phyloP scores from a whole-genome alignment of 2,329 filamentous ascomycete species.

The Ceratocystis papillata region DNA sequence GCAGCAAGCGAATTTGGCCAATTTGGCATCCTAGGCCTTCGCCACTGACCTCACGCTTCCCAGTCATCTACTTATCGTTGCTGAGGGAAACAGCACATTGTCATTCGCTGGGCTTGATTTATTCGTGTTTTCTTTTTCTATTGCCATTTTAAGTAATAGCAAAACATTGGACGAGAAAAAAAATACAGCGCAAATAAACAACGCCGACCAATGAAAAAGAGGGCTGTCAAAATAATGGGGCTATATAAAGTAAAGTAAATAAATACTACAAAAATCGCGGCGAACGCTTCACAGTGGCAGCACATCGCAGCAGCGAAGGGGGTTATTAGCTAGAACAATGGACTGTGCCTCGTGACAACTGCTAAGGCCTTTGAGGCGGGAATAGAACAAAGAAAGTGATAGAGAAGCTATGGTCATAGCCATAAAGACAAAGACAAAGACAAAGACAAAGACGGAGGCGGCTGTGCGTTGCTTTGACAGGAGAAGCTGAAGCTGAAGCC shows the following conservation, averaged over 20 bases:
- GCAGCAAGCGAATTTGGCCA: not conserved
- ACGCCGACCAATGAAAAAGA: not conserved
- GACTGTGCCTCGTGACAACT: too few species aligned
- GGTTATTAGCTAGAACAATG: too few species aligned
- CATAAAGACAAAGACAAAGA: not conserved
- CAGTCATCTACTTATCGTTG: too few species aligned
- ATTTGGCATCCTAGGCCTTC: too few species aligned
- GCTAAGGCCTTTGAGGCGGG: too few species aligned
- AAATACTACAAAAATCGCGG: not conserved
- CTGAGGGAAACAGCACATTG: not conserved
- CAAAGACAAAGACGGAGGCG: not conserved
- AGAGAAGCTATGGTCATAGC: not conserved
- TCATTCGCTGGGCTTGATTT: not conserved
- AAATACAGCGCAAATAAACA: not conserved
- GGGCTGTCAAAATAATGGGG: slow-evolving; percentile 4
- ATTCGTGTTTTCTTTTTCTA: not conserved
- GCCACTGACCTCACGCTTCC: too few species aligned
- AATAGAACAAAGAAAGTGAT: too few species aligned
- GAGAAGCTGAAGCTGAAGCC: slow-evolving; percentile 5
- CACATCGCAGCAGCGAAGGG: too few species aligned
- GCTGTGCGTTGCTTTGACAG: not conserved
- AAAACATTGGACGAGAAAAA: slow-evolving; percentile 13
- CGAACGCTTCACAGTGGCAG: too few species aligned
- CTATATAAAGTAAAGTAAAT: not conserved
- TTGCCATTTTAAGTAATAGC: not conserved